These are phyloP conservation scores for Pichia sp. DNA, from an alignment of 1,139 yeast genomes.

Conservation along the genomic window DNA sequence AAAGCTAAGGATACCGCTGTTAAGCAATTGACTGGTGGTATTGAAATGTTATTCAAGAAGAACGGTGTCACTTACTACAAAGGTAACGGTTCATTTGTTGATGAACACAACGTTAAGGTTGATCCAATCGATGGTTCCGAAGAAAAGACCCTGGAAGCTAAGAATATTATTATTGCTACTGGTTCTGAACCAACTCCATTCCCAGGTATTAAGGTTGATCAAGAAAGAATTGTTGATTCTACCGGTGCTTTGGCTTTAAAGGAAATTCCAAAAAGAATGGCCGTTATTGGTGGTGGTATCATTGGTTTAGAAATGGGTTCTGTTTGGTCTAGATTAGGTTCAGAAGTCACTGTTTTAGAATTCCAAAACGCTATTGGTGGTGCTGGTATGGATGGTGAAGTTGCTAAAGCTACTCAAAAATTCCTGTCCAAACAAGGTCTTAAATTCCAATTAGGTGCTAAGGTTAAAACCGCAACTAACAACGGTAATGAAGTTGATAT, in stretches of 20 bases:
- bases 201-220: conserved; percentile 97
- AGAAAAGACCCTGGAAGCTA: conserved; percentile 60
- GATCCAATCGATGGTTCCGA: conserved; percentile 79
- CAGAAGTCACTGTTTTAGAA: conserved; percentile 92
- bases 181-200: conserved; percentile 98
- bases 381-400: conserved; percentile 92
- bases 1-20: conserved; percentile 91
- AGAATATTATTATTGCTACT: conserved; percentile 90
- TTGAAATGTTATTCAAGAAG: conserved; percentile 91
- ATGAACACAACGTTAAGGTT: conserved; percentile 71
- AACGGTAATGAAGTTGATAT: conserved; percentile 83
- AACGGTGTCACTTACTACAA: conserved; percentile 91
- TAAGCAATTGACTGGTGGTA: conserved; percentile 82
- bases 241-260: conserved; percentile 83
- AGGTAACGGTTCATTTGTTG: conserved; percentile 85
- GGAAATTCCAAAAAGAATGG: conserved; percentile 86
- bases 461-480: conserved; percentile 80
- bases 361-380: conserved; percentile 91
- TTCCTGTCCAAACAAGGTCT: conserved; percentile 91
- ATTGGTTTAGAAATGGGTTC: conserved; percentile 99
- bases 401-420: conserved; percentile 83
- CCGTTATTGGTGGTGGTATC: conserved; percentile 98
- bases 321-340: conserved; percentile 91
- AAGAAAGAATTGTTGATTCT: conserved; percentile 93
- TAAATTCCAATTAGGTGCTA: conserved; percentile 86